Conservation (phyloP, 1,284 basidiomycete species). For the Pyrrhoderma noxium region DNA sequence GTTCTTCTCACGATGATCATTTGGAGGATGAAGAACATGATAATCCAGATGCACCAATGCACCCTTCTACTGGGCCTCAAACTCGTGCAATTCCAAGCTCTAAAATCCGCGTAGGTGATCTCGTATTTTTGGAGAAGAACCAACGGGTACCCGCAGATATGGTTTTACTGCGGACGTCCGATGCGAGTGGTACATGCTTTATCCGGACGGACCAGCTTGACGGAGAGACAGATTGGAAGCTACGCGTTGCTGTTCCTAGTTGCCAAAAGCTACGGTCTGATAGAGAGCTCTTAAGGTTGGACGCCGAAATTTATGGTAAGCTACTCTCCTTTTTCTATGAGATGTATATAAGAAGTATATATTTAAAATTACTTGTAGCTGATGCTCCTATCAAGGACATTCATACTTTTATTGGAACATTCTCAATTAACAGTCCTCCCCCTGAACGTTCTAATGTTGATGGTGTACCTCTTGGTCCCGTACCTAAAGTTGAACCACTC, state of each 20-base stretch:
- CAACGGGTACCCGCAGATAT: slow-evolving; percentile 95
- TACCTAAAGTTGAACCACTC: slow-evolving; percentile 68
- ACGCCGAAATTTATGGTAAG: slow-evolving; percentile 81
- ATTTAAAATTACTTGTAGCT: slow-evolving; percentile 38
- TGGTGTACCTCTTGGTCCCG: slow-evolving; percentile 48
- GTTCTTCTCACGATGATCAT: slow-evolving; percentile 25
- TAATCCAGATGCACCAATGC: slow-evolving; percentile 8
- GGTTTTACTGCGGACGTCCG: slow-evolving; percentile 83
- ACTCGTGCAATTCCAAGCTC: slow-evolving; percentile 84
- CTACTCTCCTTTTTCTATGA: neutral
- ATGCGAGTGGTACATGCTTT: slow-evolving; percentile 88
- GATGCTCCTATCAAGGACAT: slow-evolving; percentile 97
- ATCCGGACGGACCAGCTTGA: slow-evolving; percentile 97
- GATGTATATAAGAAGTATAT: neutral
- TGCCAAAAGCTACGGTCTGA: slow-evolving; percentile 73
- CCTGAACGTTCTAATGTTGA: slow-evolving; percentile 40
- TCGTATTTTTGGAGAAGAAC: slow-evolving; percentile 93
- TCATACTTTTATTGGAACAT: slow-evolving; percentile 90
- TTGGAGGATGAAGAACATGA: slow-evolving; percentile 20
- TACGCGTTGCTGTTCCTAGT: slow-evolving; percentile 81
- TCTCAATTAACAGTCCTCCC: slow-evolving; percentile 63
- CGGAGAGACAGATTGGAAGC: slow-evolving; percentile 99
- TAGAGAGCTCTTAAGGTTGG: slow-evolving; percentile 60
- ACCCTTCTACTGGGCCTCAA: slow-evolving; percentile 36
- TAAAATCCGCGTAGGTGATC: slow-evolving; percentile 84